A percentile compares a stretch with the other conserved stretches of the same genome.
Evolutionary conservation across 2,329 filamentous ascomycete species (phyloP).

Genomic region (Capronia coronata): DNA sequence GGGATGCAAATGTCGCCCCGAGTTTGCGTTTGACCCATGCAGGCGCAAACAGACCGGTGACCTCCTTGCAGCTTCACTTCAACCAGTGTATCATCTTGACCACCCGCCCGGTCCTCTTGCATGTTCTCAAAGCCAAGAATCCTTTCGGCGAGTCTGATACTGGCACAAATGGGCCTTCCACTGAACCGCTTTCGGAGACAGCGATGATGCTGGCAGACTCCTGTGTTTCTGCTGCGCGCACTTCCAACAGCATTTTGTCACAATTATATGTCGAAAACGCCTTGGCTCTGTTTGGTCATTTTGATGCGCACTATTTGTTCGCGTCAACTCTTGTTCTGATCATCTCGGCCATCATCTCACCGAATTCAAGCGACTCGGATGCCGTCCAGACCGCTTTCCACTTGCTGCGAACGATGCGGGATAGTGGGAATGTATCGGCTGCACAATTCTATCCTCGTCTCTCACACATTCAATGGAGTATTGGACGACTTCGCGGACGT

Average conservation of each 20-base stretch:
- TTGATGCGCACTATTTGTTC: slow-evolving; percentile 6
- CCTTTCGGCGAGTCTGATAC: neutral
- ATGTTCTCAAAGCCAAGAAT: slow-evolving; percentile 42
- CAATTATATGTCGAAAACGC: slow-evolving; percentile 3
- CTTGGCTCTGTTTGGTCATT: slow-evolving; percentile 3
- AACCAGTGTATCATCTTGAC: slow-evolving; percentile 55
- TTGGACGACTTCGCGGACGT: neutral
- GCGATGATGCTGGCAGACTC: neutral
- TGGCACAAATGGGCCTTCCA: neutral
- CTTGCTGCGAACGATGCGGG: slow-evolving; percentile 3
- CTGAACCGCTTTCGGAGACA: neutral
- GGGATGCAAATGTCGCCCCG: slow-evolving; percentile 46
- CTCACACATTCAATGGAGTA: neutral
- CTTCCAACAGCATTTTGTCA: neutral
- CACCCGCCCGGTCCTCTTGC: slow-evolving; percentile 48
- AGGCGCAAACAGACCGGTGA: slow-evolving; percentile 20
- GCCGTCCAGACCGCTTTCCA: slow-evolving; percentile 5
- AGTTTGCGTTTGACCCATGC: slow-evolving; percentile 38
- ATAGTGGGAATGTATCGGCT: slow-evolving; percentile 3
- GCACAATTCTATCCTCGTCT: slow-evolving; percentile 3
- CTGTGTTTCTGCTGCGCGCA: slow-evolving; percentile 1
- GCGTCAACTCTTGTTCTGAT: slow-evolving; percentile 9
- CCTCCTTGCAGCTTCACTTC: slow-evolving; percentile 49
- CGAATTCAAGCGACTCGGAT: slow-evolving; percentile 1
- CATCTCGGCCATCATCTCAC: neutral